Percentiles rank a stretch among this genome's conserved stretches.
phyloP scores from a whole-genome alignment of 495 filamentous ascomycete genomes.

The Lineolata rhizophorae region DNA sequence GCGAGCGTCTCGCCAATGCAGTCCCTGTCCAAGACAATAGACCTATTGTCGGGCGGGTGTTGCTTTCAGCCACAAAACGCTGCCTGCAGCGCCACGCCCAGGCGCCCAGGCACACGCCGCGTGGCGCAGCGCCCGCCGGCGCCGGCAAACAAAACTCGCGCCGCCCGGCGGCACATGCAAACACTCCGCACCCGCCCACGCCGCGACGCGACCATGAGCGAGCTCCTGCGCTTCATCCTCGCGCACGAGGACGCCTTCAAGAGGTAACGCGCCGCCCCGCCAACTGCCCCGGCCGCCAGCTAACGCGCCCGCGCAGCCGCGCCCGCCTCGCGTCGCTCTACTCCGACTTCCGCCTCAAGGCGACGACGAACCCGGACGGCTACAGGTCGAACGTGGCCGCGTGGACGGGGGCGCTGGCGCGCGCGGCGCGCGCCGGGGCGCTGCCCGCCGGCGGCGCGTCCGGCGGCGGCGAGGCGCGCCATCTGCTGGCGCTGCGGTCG shows the following conservation, averaged over 20 bases:
- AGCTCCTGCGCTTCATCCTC: slow-evolving; percentile 38
- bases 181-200: neutral
- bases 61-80: too few relatives aligned
- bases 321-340: slow-evolving; percentile 79
- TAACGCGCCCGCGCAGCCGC: slow-evolving; percentile 24
- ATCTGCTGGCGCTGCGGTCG: slow-evolving; percentile 39
- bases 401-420: slow-evolving; percentile 55
- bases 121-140: too few relatives aligned
- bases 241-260: slow-evolving; percentile 41
- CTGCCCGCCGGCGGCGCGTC: slow-evolving; percentile 21
- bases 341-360: slow-evolving; percentile 69
- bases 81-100: too few relatives aligned
- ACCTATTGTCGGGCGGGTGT: too few relatives aligned
- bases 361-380: slow-evolving; percentile 70
- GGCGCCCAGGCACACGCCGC: too few relatives aligned
- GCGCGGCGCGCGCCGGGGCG: slow-evolving; percentile 43
- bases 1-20: too few relatives aligned
- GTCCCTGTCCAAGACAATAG: too few relatives aligned
- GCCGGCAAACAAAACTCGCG: too few relatives aligned
- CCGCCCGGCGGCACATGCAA: too few relatives aligned
- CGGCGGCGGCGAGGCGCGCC: slow-evolving; percentile 8
- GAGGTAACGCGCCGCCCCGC: slow-evolving; percentile 26
- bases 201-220: slow-evolving; percentile 22
- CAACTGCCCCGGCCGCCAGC: slow-evolving; percentile 3
- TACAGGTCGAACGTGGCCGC: slow-evolving; percentile 67